Evolutionary conservation across 2,329 filamentous ascomycete species (phyloP).

Genomic region (Apiospora koreana): DNA sequence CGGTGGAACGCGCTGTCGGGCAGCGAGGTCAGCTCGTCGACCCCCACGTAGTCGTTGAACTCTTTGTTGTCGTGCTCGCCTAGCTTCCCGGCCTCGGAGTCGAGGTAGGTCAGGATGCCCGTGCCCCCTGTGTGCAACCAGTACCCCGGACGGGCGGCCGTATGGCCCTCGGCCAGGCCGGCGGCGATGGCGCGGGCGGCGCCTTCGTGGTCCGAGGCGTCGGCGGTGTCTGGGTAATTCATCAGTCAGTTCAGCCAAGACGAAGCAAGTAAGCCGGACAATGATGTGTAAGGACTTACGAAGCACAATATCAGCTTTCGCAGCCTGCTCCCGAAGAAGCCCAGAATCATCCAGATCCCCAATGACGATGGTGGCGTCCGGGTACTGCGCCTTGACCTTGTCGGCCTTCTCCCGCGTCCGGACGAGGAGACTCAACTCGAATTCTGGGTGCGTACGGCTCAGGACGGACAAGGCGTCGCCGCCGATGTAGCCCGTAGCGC

Average conservation of each 20-base stretch:
- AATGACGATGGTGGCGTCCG: slow-evolving; percentile 12
- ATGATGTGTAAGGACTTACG: background rate
- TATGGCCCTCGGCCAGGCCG: slow-evolving; percentile 46
- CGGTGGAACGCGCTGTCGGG: slow-evolving; percentile 59
- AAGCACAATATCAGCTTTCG: slow-evolving; percentile 16
- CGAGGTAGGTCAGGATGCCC: slow-evolving; percentile 53
- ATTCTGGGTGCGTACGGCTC: slow-evolving; percentile 15
- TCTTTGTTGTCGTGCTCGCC: slow-evolving; percentile 47
- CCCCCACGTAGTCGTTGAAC: slow-evolving; percentile 54
- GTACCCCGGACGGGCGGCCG: slow-evolving; percentile 42
- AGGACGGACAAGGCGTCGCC: slow-evolving; percentile 14
- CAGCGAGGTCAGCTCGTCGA: slow-evolving; percentile 48
- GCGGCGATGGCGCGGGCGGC: slow-evolving; percentile 46
- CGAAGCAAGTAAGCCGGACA: background rate
- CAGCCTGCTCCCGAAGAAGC: slow-evolving; percentile 13
- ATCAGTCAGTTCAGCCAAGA: background rate
- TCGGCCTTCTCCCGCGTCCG: slow-evolving; percentile 16
- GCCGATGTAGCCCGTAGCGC: slow-evolving; percentile 17
- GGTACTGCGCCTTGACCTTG: slow-evolving; percentile 12
- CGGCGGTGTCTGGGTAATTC: slow-evolving; percentile 35
- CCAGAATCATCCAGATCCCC: slow-evolving; percentile 12
- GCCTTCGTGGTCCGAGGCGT: slow-evolving; percentile 47
- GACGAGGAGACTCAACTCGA: slow-evolving; percentile 13
- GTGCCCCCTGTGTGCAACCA: slow-evolving; percentile 58
- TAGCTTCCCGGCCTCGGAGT: slow-evolving; percentile 43